Evolutionary conservation across 2,329 filamentous ascomycete genomes (phyloP).

Genomic region (Sordariomycetes sp.): DNA sequence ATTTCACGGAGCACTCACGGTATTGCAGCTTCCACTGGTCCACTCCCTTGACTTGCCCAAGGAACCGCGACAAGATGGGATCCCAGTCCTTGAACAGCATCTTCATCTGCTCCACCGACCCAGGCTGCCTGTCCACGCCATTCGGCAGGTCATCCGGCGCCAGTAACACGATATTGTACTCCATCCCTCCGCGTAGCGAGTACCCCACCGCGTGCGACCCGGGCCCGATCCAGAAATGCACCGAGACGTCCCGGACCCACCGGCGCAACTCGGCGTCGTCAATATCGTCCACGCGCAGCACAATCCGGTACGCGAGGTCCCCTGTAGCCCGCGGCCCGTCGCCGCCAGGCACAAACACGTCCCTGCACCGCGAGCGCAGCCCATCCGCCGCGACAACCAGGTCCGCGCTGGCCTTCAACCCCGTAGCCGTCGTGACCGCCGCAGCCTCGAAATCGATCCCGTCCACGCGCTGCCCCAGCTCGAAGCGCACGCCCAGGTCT

Average conservation of each 20-base stretch:
- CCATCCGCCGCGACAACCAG: conserved; percentile 38
- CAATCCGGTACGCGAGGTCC: conserved; percentile 5
- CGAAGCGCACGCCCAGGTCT: conserved; percentile 39
- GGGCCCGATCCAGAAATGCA: conserved; percentile 29
- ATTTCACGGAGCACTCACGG: conserved; percentile 15
- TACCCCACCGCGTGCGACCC: conserved; percentile 4
- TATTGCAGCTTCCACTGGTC: conserved; percentile 62
- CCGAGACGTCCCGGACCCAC: conserved; percentile 33
- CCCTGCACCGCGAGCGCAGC: conserved; percentile 29
- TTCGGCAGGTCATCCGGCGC: conserved; percentile 50
- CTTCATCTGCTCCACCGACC: conserved; percentile 50
- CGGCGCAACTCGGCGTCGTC: neutral
- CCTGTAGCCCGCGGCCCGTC: conserved; percentile 33
- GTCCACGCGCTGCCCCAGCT: conserved; percentile 34
- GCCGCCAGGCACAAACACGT: conserved; percentile 27
- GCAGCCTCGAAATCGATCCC: conserved; percentile 35
- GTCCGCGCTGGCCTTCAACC: conserved; percentile 28
- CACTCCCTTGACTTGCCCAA: conserved; percentile 42
- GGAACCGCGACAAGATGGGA: conserved; percentile 35
- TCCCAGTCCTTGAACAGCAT: conserved; percentile 53
- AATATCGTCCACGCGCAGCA: conserved; percentile 1
- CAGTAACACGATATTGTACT: conserved; percentile 6
- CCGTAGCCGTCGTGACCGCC: conserved; percentile 20
- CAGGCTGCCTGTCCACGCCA: conserved; percentile 37
- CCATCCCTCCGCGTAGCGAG: conserved; percentile 1